Conservation (phyloP, 768 basidiomycete species). For the Tephrocybe sp. region DNA sequence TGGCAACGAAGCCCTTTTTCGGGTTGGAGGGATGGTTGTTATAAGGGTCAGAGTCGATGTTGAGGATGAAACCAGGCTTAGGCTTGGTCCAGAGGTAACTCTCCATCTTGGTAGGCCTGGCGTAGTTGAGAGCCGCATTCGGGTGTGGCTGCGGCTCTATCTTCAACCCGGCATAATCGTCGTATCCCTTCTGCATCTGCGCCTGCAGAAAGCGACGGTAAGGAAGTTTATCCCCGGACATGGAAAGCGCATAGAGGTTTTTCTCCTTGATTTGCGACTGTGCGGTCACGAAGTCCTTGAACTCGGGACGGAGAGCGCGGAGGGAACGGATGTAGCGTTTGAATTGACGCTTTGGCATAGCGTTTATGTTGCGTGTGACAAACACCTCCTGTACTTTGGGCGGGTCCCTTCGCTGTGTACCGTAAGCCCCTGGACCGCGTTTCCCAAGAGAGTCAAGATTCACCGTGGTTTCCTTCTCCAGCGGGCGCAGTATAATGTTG, state of each 20-base stretch:
- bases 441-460: slow-evolving; percentile 21
- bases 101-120: slow-evolving; percentile 53
- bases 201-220: slow-evolving; percentile 41
- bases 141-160: slow-evolving; percentile 70
- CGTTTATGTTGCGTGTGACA: slow-evolving; percentile 51
- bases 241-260: slow-evolving; percentile 25
- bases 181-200: slow-evolving; percentile 23
- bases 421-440: slow-evolving; percentile 27
- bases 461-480: slow-evolving; percentile 8
- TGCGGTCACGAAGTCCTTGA: slow-evolving; percentile 44
- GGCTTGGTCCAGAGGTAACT: slow-evolving; percentile 48
- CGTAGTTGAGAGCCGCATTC: slow-evolving; percentile 62
- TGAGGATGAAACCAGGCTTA: slow-evolving; percentile 60
- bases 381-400: slow-evolving; percentile 4
- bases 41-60: slow-evolving; percentile 14
- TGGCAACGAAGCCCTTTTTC: slow-evolving; percentile 26
- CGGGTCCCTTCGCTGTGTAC: slow-evolving; percentile 12
- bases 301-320: slow-evolving; percentile 54
- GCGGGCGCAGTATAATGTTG: too few species aligned
- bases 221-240: slow-evolving; percentile 15
- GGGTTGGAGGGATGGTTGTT: neutral
- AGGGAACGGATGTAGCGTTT: slow-evolving; percentile 57
- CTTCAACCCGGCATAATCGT: slow-evolving; percentile 21
- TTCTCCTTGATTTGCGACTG: slow-evolving; percentile 14
- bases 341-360: slow-evolving; percentile 64